Percentiles rank a stretch among this genome's conserved stretches.
Conservation (phyloP, 345 rosid genomes). For the Eucalyptus curtisii region DNA sequence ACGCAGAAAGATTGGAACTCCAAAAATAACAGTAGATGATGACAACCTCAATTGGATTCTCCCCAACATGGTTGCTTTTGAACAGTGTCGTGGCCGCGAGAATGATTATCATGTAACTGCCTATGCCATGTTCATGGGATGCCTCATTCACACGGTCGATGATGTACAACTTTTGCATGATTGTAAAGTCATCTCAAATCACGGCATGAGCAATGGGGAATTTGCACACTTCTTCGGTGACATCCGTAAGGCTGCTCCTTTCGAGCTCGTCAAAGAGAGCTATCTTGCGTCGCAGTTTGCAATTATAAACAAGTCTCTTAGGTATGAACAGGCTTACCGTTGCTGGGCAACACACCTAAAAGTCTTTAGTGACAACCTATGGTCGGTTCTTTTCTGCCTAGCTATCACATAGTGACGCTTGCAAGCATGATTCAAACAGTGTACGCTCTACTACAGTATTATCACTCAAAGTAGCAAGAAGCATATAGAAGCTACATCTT, state of each 20-base stretch:
- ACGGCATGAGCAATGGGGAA: rapidly evolving
- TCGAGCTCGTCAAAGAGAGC: rapidly evolving
- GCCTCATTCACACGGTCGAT: neutral
- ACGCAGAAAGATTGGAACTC: too few species aligned
- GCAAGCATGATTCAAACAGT: neutral
- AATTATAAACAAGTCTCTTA: too few species aligned
- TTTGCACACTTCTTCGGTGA: neutral
- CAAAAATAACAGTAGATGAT: too few species aligned
- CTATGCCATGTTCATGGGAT: neutral
- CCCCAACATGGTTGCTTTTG: neutral
- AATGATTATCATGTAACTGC: rapidly evolving
- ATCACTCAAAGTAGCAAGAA: neutral
- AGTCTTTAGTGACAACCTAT: too few species aligned
- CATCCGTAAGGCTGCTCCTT: rapidly evolving
- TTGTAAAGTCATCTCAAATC: neutral
- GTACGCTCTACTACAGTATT: neutral
- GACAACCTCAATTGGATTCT: neutral
- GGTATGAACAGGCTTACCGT: rapidly evolving
- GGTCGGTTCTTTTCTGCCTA: rapidly evolving
- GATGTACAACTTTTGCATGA: neutral
- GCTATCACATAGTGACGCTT: too few species aligned
- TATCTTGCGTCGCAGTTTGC: too few species aligned
- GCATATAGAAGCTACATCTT: neutral
- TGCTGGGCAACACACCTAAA: too few species aligned
- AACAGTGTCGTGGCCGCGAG: neutral